These are phyloP conservation scores for Umbelopsis sp. DNA, from an alignment of 192 early-diverging fungal species.

Conservation along the genomic window DNA sequence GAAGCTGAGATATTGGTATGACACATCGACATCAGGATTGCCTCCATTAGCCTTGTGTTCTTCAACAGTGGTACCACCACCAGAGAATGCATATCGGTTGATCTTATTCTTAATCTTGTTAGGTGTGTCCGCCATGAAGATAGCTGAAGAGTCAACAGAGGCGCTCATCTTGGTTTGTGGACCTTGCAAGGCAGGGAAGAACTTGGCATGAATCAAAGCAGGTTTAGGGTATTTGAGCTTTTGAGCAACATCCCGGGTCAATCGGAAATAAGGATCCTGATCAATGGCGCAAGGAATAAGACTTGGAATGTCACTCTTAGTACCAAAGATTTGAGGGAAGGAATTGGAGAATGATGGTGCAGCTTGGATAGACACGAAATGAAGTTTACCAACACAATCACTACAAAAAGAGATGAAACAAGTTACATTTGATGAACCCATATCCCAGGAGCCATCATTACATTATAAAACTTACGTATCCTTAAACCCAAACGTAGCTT, in stretches of 20 bases:
- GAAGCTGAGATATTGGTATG: slow-evolving; percentile 93
- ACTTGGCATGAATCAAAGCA: slow-evolving; percentile 88
- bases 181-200: slow-evolving; percentile 94
- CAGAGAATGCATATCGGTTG: slow-evolving; percentile 93
- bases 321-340: slow-evolving; percentile 96
- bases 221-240: slow-evolving; percentile 97
- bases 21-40: slow-evolving; percentile 93
- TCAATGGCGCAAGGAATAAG: slow-evolving; percentile 99
- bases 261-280: slow-evolving; percentile 98
- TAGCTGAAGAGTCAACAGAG: slow-evolving; percentile 84
- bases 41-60: slow-evolving; percentile 82
- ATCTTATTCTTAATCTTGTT: slow-evolving; percentile 98
- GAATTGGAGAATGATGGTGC: slow-evolving; percentile 94
- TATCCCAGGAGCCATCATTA: too few relatives aligned
- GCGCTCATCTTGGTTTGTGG: slow-evolving; percentile 94
- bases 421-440: not conserved
- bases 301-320: slow-evolving; percentile 87
- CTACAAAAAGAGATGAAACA: slow-evolving; percentile 29
- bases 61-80: slow-evolving; percentile 86
- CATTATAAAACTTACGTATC: slow-evolving; percentile 52
- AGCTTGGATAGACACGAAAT: slow-evolving; percentile 93
- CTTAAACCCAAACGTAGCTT: slow-evolving; percentile 89
- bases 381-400: slow-evolving; percentile 89
- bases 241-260: slow-evolving; percentile 92
- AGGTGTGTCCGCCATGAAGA: slow-evolving; percentile 90